These are phyloP conservation scores for Sicyos baderoa DNA, from an alignment of 306 rosid genomes.

Conservation along the genomic window DNA sequence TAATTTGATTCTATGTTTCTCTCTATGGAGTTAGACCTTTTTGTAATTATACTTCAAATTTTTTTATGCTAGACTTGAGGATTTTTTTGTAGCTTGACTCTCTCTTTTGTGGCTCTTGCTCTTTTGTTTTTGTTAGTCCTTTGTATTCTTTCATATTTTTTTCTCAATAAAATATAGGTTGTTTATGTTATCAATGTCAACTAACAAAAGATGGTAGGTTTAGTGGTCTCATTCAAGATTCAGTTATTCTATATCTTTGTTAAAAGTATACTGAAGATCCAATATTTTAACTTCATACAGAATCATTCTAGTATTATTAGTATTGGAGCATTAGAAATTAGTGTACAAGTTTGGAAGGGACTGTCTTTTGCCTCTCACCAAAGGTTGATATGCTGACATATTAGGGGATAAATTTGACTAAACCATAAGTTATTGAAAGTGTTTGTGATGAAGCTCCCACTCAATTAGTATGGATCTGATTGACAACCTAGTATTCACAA, in stretches of 20 bases:
- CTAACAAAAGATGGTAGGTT: not conserved
- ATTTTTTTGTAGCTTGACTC: too few relatives aligned
- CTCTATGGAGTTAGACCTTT: too few relatives aligned
- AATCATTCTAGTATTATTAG: not conserved
- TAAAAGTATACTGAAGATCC: not conserved
- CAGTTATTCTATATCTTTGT: not conserved
- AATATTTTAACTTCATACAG: not conserved
- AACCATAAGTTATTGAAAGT: slow-evolving; percentile 16
- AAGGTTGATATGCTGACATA: slow-evolving; percentile 12
- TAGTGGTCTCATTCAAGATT: not conserved
- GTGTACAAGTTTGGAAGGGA: not conserved
- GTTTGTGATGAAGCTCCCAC: slow-evolving; percentile 18
- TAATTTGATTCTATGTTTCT: too few relatives aligned
- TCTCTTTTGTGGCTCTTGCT: too few relatives aligned
- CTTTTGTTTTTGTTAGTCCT: too few relatives aligned
- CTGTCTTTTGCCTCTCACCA: slow-evolving; percentile 11
- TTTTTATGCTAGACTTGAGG: too few relatives aligned
- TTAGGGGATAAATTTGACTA: not conserved
- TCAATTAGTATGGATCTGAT: not conserved
- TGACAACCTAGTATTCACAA: slow-evolving; percentile 10
- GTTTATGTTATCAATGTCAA: too few relatives aligned
- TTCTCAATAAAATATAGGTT: too few relatives aligned
- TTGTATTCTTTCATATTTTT: too few relatives aligned
- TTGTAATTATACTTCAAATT: too few relatives aligned
- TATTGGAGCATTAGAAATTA: not conserved